Evolutionary conservation across 371 early-diverging fungal species (phyloP).

Genomic region (Apophysomyces ossiformis): DNA sequence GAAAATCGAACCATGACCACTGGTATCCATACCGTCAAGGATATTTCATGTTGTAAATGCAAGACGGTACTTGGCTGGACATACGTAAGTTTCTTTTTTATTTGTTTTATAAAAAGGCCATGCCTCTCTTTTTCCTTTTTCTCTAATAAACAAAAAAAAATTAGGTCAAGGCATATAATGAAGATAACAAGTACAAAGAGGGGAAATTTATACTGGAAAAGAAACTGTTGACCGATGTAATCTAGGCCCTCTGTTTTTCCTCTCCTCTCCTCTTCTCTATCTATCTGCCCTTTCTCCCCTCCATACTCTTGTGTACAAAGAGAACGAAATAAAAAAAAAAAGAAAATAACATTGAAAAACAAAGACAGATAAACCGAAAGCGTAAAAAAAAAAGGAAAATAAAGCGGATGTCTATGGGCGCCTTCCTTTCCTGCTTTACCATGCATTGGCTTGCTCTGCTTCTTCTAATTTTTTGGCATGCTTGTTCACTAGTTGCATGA

Average conservation of each 20-base stretch:
- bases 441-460: constrained; percentile 59
- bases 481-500: constrained; percentile 59
- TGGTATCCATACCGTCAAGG: constrained; percentile 69
- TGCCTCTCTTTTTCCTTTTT: background rate
- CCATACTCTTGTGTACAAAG: constrained; percentile 3
- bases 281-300: too few species aligned
- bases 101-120: background rate
- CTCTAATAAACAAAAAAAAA: constrained; percentile 4
- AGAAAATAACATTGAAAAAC: background rate
- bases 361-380: too few species aligned
- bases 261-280: too few species aligned
- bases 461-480: constrained; percentile 67
- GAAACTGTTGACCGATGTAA: constrained; percentile 28
- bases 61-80: constrained; percentile 71
- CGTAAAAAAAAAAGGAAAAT: background rate
- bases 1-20: constrained; percentile 70
- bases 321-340: background rate
- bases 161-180: constrained; percentile 62
- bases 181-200: constrained; percentile 73
- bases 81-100: constrained; percentile 55
- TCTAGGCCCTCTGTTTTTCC: background rate
- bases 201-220: constrained; percentile 70
- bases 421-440: constrained; percentile 29
- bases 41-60: constrained; percentile 66
- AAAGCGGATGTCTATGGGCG: background rate